Conservation (phyloP, 495 filamentous ascomycete genomes). For the Aspergillus conjunctus region DNA sequence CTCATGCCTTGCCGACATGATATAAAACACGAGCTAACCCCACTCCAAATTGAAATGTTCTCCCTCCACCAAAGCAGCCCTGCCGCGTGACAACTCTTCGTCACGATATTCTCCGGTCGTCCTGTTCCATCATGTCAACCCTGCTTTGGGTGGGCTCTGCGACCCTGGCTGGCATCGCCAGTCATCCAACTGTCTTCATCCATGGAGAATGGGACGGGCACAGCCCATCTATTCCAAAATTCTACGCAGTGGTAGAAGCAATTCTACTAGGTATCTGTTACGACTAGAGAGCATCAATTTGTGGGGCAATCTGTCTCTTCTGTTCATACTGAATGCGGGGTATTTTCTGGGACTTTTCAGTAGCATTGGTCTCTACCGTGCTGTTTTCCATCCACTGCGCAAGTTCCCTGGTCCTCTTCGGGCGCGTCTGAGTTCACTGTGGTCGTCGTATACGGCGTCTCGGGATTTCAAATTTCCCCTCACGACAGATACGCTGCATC, state of each 20-base stretch:
- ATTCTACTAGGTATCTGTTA: not conserved
- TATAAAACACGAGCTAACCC: too few species aligned
- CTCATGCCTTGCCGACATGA: too few species aligned
- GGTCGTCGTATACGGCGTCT: constrained; percentile 34
- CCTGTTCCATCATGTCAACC: not conserved
- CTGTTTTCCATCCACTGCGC: constrained; percentile 44
- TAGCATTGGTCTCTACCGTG: constrained; percentile 50
- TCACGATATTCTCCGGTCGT: not conserved
- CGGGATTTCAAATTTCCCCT: constrained; percentile 36
- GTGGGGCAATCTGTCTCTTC: not conserved
- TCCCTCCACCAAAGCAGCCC: too few species aligned
- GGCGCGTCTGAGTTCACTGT: constrained; percentile 47
- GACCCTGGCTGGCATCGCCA: constrained; percentile 1
- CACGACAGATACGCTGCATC: constrained; percentile 31
- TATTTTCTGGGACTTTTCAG: constrained; percentile 28
- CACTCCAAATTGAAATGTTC: too few species aligned
- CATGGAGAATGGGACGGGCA: constrained; percentile 2
- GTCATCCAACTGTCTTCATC: constrained; percentile 7
- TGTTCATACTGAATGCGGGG: not conserved
- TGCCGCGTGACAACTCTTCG: too few species aligned
- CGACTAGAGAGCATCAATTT: not conserved
- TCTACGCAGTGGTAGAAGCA: not conserved
- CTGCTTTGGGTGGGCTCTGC: not conserved
- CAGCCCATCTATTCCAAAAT: not conserved
- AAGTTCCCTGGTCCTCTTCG: constrained; percentile 47